Evolutionary conservation across 768 basidiomycete genomes (phyloP).

Genomic region (Vishniacozyma victoriae): DNA sequence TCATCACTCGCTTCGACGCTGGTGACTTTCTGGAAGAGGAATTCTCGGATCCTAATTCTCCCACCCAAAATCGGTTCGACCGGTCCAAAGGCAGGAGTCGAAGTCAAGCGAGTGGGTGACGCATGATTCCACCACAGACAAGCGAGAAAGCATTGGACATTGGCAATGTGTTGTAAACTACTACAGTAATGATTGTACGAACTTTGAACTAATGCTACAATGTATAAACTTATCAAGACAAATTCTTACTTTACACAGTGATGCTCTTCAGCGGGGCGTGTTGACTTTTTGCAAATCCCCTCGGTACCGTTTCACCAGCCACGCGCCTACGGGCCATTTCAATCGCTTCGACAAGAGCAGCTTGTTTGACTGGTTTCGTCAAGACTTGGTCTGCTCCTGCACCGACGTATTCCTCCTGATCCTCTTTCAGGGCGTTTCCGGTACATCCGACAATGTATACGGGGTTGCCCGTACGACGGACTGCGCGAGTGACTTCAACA

Average conservation of each 20-base stretch:
- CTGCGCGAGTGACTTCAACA: conserved; percentile 59
- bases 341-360: neutral
- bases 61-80: conserved; percentile 38
- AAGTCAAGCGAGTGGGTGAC: conserved; percentile 24
- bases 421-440: conserved; percentile 55
- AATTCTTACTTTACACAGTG: too few relatives aligned
- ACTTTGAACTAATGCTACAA: too few relatives aligned
- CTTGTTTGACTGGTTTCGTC: conserved; percentile 26
- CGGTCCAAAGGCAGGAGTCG: conserved; percentile 2
- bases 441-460: conserved; percentile 65
- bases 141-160: too few relatives aligned
- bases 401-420: conserved; percentile 32
- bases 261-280: too few relatives aligned
- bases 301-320: too few relatives aligned
- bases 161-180: too few relatives aligned
- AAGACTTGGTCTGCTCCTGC: conserved; percentile 36
- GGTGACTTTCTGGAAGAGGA: conserved; percentile 84
- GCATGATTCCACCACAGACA: too few relatives aligned
- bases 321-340: too few relatives aligned
- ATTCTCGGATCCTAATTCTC: conserved; percentile 49
- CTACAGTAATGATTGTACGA: too few relatives aligned
- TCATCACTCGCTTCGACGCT: conserved; percentile 69
- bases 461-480: conserved; percentile 60
- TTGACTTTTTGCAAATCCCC: too few relatives aligned
- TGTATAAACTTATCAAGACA: too few relatives aligned